Conservation (phyloP, 768 basidiomycete genomes). For the Auricularia cornea region DNA sequence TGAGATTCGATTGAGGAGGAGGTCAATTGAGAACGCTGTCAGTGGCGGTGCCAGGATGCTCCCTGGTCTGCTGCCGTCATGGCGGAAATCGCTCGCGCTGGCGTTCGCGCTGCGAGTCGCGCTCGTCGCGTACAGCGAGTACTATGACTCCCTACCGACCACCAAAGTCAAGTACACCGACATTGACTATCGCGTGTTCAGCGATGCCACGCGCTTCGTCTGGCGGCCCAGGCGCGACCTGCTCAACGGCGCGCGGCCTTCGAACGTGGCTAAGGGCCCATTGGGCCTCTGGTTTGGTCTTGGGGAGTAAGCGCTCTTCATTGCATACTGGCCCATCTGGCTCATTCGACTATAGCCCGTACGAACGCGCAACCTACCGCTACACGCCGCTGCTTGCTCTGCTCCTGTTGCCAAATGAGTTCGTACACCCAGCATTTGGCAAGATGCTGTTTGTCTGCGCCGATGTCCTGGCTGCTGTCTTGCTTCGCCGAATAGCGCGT, state of each 20-base stretch:
- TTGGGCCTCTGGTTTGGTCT: conserved; percentile 36
- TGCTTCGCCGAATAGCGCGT: conserved; percentile 42
- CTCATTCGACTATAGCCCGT: conserved; percentile 51
- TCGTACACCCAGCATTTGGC: conserved; percentile 80
- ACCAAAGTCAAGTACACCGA: conserved; percentile 86
- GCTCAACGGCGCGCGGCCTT: conserved; percentile 20
- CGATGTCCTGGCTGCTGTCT: conserved; percentile 69
- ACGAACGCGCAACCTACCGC: conserved; percentile 85
- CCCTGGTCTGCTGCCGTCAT: conserved; percentile 25
- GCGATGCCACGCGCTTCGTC: conserved; percentile 76
- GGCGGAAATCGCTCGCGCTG: conserved; percentile 42
- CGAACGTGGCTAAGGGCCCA: conserved; percentile 55
- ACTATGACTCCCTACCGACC: conserved; percentile 73
- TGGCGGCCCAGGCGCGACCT: conserved; percentile 28
- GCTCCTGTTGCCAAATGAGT: conserved; percentile 69
- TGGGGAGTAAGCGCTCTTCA: conserved; percentile 63
- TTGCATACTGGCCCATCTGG: not conserved
- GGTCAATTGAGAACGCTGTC: too few species aligned
- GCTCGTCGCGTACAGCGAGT: conserved; percentile 80
- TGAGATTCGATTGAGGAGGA: too few species aligned
- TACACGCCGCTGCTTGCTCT: conserved; percentile 91
- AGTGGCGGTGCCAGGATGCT: too few species aligned
- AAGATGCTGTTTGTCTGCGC: conserved; percentile 81
- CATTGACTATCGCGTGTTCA: conserved; percentile 93
- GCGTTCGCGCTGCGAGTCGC: conserved; percentile 54